Evolutionary conservation across 345 rosid species (phyloP).

Genomic region (Zanthoxylum bungeanum): DNA sequence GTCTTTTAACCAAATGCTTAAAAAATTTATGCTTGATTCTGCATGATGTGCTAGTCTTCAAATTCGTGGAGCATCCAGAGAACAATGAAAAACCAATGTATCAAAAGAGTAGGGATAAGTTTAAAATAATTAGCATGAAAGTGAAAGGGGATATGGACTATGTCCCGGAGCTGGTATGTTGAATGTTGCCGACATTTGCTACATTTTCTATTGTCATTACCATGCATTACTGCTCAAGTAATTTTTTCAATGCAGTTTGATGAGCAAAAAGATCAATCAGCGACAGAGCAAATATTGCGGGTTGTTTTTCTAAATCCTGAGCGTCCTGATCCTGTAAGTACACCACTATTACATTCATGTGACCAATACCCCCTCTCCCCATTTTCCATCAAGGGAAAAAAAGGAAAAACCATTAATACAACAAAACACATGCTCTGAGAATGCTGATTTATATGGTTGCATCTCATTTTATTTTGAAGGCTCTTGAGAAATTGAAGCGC

Average conservation of each 20-base stretch:
- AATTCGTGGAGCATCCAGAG: conserved; percentile 96
- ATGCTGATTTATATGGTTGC: background rate
- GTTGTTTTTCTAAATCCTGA: conserved; percentile 85
- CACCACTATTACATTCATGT: background rate
- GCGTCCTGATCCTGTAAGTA: conserved; percentile 72
- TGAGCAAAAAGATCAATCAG: conserved; percentile 85
- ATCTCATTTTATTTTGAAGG: conserved; percentile 28
- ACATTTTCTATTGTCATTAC: background rate
- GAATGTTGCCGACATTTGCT: background rate
- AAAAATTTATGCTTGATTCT: conserved; percentile 4
- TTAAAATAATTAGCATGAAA: conserved; percentile 92
- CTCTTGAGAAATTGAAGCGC: conserved; percentile 78
- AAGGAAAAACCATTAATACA: background rate
- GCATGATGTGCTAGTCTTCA: conserved; percentile 57
- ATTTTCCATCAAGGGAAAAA: background rate
- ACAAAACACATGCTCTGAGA: background rate
- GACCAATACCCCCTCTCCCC: no score
- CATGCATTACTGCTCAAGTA: background rate
- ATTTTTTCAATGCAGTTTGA: conserved; percentile 61
- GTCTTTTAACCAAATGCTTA: background rate
- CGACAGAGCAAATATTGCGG: conserved; percentile 73
- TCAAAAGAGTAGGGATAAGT: conserved; percentile 85
- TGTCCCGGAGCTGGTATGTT: conserved; percentile 93
- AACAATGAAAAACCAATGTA: conserved; percentile 92
- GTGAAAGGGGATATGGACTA: conserved; percentile 84